Evolutionary conservation across 2,329 filamentous ascomycete genomes (phyloP).

Genomic region (Colletotrichum eleusines): DNA sequence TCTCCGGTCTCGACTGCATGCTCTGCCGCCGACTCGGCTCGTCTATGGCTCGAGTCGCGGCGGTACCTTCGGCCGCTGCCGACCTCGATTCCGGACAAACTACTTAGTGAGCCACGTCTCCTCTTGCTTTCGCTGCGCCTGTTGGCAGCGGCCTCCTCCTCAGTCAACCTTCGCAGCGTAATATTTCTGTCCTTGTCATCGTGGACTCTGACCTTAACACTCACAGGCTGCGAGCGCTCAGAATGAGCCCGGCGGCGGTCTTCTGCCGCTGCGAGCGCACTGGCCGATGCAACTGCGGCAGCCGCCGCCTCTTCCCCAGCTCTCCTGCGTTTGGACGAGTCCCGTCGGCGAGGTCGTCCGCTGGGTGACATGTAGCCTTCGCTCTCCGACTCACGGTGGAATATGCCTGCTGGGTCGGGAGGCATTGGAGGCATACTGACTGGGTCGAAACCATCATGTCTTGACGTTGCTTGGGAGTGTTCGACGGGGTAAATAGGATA

Average conservation of each 20-base stretch:
- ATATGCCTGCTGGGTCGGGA: conserved; percentile 58
- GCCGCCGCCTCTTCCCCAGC: conserved; percentile 61
- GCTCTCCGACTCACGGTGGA: conserved; percentile 56
- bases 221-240: conserved; percentile 62
- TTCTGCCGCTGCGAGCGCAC: conserved; percentile 61
- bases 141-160: conserved; percentile 66
- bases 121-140: conserved; percentile 53
- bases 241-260: conserved; percentile 52
- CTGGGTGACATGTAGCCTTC: conserved; percentile 58
- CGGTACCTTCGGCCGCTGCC: conserved; percentile 65
- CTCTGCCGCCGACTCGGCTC: conserved; percentile 62
- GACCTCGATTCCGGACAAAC: conserved; percentile 68
- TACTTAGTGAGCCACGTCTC: conserved; percentile 64
- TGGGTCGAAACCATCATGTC: conserved; percentile 51
- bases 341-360: conserved; percentile 56
- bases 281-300: conserved; percentile 61
- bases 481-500: conserved; percentile 29
- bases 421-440: conserved; percentile 62
- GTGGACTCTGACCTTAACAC: conserved; percentile 71
- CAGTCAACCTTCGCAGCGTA: conserved; percentile 71
- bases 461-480: conserved; percentile 54
- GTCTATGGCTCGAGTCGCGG: conserved; percentile 62
- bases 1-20: conserved; percentile 54
- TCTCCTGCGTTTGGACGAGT: conserved; percentile 60
- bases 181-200: conserved; percentile 72